Conservation (phyloP, 352 stramenopile genomes). For the Phytophthora citrophthora region DNA sequence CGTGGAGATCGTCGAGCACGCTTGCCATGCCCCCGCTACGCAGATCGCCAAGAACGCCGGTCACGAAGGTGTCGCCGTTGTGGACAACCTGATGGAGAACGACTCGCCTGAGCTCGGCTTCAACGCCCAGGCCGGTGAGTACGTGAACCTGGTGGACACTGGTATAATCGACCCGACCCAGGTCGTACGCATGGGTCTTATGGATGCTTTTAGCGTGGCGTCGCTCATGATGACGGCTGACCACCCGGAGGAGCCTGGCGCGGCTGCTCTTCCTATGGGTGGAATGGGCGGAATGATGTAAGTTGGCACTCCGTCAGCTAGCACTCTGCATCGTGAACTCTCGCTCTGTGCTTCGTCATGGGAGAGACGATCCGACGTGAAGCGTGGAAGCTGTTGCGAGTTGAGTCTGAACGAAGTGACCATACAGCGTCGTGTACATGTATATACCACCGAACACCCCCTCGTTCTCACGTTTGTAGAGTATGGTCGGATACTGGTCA, state of each 20-base stretch:
- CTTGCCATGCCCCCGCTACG: conserved; percentile 94
- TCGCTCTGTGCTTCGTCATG: conserved; percentile 13
- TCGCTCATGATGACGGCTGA: conserved; percentile 99
- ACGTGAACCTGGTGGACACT: conserved; percentile 98
- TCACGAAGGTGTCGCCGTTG: conserved; percentile 98
- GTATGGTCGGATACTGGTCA: too few species aligned
- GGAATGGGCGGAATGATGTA: conserved; percentile 90
- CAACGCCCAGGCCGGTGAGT: conserved; percentile 97
- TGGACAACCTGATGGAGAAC: conserved; percentile 98
- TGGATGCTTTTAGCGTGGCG: conserved; percentile 98
- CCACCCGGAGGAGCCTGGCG: conserved; percentile 89
- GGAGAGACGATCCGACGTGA: conserved; percentile 21
- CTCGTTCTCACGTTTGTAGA: conserved; percentile 12
- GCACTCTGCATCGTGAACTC: conserved; percentile 22
- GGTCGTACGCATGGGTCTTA: conserved; percentile 98
- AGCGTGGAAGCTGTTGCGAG: conserved; percentile 37
- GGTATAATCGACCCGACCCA: conserved; percentile 99
- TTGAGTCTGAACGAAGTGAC: conserved; percentile 29
- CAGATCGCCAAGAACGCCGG: conserved; percentile 99
- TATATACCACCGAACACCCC: background rate
- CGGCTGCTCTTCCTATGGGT: conserved; percentile 65
- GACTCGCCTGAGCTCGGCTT: conserved; percentile 94
- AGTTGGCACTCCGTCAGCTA: conserved; percentile 26
- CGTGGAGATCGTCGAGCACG: conserved; percentile 97
- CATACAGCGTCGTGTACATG: conserved; percentile 15